Conservation (phyloP, 2,329 filamentous ascomycete species). For the Fusarium sp. region DNA sequence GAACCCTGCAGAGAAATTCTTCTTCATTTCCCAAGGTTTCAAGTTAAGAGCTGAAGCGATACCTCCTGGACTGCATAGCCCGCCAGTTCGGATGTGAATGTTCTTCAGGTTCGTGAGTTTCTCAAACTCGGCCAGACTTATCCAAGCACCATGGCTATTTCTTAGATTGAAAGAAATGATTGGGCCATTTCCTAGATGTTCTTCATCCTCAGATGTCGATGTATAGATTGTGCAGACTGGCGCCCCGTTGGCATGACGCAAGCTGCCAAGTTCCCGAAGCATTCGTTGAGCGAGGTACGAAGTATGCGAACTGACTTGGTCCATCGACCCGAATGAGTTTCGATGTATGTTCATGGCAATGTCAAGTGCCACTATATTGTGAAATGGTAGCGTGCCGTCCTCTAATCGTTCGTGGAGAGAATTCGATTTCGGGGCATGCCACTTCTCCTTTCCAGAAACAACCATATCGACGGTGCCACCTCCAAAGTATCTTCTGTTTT, state of each 20-base stretch:
- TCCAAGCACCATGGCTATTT: constrained; percentile 76
- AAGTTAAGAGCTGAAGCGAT: constrained; percentile 79
- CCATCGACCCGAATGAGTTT: constrained; percentile 78
- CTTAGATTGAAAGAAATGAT: constrained; percentile 86
- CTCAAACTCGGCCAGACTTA: constrained; percentile 87
- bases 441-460: constrained; percentile 78
- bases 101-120: constrained; percentile 82
- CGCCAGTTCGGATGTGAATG: constrained; percentile 88
- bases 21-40: constrained; percentile 82
- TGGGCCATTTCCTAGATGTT: constrained; percentile 70
- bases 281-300: constrained; percentile 71
- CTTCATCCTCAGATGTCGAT: constrained; percentile 44
- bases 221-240: constrained; percentile 75
- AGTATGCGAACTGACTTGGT: constrained; percentile 76
- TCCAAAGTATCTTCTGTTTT: constrained; percentile 83
- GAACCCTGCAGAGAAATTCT: constrained; percentile 86
- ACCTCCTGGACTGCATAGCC: constrained; percentile 91
- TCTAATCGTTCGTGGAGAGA: constrained; percentile 85
- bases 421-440: constrained; percentile 81
- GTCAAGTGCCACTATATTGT: constrained; percentile 87
- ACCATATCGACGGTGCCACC: constrained; percentile 96
- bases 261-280: constrained; percentile 64
- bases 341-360: constrained; percentile 77
- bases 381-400: constrained; percentile 91
- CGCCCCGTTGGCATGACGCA: constrained; percentile 77